Base-by-base conservation (phyloP, 495 filamentous ascomycete genomes). In the Pyrenula massariospora region DNA sequence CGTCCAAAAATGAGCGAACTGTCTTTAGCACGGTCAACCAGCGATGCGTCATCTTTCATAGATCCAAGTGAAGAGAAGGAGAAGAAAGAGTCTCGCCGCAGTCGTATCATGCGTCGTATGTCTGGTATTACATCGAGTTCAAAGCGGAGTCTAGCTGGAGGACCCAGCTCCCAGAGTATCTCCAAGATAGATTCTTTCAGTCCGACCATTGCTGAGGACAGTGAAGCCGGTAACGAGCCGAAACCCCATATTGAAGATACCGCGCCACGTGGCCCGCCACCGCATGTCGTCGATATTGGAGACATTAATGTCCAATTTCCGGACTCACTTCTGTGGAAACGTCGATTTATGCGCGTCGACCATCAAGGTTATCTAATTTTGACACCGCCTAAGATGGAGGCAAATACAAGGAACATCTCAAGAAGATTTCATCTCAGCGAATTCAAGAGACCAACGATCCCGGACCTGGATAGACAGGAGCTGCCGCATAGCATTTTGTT, bases 251-350 rank as follows among this genome's bases (percentile, higher is more conserved):
- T 25, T 53, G 56, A 66, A 8, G 65, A 59, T 42, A 58, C 60
- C 53, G 56, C 61, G 57, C 68, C 58, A 48, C 54, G 62, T 68
- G 62, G 59, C 65, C 60, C 54, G 65, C 57, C 19, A 36, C 61
- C 67, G 62, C 66, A 69, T 31, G 78, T 81, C 21, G 71, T 86
- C 24, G 80, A 84, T 54, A 78, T 94, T 66, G 91, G 91, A 47
- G 90, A 95, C 63, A 84, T 95, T 53, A 95, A 96, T 60, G 83
- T 95, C 2, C 91, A 96, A 63, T 95, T 96, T 63, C 91, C 91
- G 1, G 91, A 94, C 66, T 91, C 85, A 50, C 77, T 96, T 22
- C 75, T 96, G 10, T 96, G 91, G 91, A 95, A 95, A 70, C 85
- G 89, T 53, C 82, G 91, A 53, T 84, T 82, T 62, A 83, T 95